phyloP scores from a whole-genome alignment of 805 yeast species.

The Candida anglica region DNA sequence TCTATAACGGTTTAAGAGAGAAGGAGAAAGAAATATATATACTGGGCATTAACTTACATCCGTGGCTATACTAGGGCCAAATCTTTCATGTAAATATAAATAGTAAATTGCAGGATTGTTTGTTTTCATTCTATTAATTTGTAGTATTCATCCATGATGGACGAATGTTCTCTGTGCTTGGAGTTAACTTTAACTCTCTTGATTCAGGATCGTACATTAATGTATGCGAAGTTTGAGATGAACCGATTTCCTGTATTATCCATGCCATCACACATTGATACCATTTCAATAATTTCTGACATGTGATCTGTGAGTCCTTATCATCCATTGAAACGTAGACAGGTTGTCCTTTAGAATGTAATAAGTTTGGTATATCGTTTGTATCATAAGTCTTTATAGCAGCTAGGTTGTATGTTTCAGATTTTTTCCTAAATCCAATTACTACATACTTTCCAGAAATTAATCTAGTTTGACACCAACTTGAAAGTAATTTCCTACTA shows the following conservation, averaged over 20 bases:
- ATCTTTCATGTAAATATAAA: neutral
- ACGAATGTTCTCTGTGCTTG: too few relatives aligned
- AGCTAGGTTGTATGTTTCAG: slow-evolving; percentile 6
- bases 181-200: too few relatives aligned
- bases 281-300: slow-evolving; percentile 12
- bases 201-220: too few relatives aligned
- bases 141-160: too few relatives aligned
- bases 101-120: too few relatives aligned
- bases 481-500: slow-evolving; percentile 9
- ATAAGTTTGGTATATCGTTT: slow-evolving; percentile 7
- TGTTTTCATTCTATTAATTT: too few relatives aligned
- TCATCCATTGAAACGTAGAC: slow-evolving; percentile 4
- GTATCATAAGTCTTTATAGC: slow-evolving; percentile 9
- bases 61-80: too few relatives aligned
- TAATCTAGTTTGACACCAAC: slow-evolving; percentile 17
- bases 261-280: slow-evolving; percentile 11
- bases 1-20: slow-evolving; percentile 40
- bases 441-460: slow-evolving; percentile 11
- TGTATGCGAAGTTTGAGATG: neutral
- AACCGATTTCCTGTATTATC: slow-evolving; percentile 6
- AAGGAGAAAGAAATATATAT: neutral
- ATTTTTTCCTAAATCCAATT: slow-evolving; percentile 13
- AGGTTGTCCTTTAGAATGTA: slow-evolving; percentile 4
- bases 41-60: too few relatives aligned
- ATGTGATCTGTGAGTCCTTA: slow-evolving; percentile 6